Base-by-base conservation (phyloP, 2,329 filamentous ascomycete species). In the Pestalotiopsis sp. region DNA sequence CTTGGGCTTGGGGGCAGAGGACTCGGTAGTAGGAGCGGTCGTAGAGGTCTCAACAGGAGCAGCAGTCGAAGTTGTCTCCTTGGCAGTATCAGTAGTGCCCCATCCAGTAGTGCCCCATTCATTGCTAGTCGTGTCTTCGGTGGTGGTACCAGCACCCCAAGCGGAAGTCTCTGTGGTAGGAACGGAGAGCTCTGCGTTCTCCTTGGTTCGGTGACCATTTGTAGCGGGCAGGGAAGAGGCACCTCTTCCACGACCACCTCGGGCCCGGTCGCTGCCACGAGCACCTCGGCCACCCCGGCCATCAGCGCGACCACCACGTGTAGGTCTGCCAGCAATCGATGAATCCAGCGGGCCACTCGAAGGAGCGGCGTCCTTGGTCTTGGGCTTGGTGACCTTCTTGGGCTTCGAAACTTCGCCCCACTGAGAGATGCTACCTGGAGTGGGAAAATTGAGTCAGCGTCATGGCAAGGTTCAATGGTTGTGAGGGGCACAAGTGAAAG, bases 321-420 rank as follows among this genome's bases (percentile, higher is more conserved):
- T 79, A 72, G 85, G 79, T 78, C 86, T 82, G 71, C 78, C 76
- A 71, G 81, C 80, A 71, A 81, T 80, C 66, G 81, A 75, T 66
- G 81, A 76, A 71, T 88, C 85, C 73, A 85, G 84, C 69, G 86
- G 80, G 68, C 86, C 82, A 68, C 85, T 81, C 70, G 84, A 80
- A 68, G 85, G 78, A 66, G 81, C 73, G 67, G 86, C 80, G 66
- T 92, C 89, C 80, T 92, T 92, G 70, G 85, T 84, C 86, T 94
- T 95, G 73, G 90, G 86, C 80, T 90, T 82, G 72, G 88, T 84
- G 74, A 92, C 89, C 84, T 94, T 94, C 84, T 91, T 91, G 76
- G 89, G 87, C 85, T 92, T 93, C 73, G 91, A 91, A 73, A 96
- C 92, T 79, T 95, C 92, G 74, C 90, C 91, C 89, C 94, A 96